These are phyloP conservation scores for Carex pumila DNA, from an alignment of 176 grass and related monocot species.

Conservation along the genomic window DNA sequence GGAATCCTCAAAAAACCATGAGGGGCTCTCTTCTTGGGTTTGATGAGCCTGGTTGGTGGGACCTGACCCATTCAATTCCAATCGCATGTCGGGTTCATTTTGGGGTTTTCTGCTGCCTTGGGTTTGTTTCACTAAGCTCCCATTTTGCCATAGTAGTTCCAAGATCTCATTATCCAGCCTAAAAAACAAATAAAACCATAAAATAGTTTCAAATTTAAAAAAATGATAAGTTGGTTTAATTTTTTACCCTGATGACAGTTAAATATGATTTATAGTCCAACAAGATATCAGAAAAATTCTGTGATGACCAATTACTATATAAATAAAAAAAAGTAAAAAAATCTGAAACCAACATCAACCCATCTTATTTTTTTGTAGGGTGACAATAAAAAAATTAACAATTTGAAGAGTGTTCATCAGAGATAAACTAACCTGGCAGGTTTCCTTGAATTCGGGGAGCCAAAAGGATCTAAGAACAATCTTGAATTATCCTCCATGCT, in stretches of 20 bases:
- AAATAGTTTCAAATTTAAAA: neutral
- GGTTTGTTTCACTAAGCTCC: constrained; percentile 47
- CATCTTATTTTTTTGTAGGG: neutral
- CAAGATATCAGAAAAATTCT: constrained; percentile 15
- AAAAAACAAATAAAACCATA: constrained; percentile 1
- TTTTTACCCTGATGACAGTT: neutral
- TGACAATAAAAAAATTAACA: neutral
- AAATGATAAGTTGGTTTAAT: neutral
- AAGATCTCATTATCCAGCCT: constrained; percentile 55
- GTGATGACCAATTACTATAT: neutral
- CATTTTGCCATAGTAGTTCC: constrained; percentile 82
- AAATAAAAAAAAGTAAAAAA: neutral
- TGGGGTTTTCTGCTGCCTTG: constrained; percentile 28
- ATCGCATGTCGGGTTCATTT: neutral
- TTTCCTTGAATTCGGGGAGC: constrained; percentile 22
- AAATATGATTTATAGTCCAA: constrained; percentile 12
- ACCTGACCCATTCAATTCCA: neutral
- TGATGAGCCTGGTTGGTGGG: constrained; percentile 25
- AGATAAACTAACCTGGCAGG: constrained; percentile 16
- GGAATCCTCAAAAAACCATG: constrained; percentile 43
- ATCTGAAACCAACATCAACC: neutral
- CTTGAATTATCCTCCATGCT: constrained; percentile 23
- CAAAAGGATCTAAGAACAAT: constrained; percentile 24
- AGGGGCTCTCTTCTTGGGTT: constrained; percentile 26
- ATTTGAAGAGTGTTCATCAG: neutral